Evolutionary conservation across 73 alveolate species (phyloP).

Genomic region (Tetrahymena malaccensis): DNA sequence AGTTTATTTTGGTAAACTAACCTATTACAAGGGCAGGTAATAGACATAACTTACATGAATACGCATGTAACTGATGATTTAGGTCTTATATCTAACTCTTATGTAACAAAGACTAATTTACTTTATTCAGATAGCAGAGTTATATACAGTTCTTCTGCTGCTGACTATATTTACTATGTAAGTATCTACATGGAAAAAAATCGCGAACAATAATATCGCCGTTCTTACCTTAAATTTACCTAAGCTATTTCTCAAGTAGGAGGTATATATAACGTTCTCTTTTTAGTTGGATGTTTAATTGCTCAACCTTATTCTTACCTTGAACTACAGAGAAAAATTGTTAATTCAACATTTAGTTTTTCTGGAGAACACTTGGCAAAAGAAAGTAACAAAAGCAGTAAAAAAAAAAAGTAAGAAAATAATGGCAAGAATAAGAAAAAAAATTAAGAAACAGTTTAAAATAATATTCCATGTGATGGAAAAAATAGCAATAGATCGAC

Average conservation of each 20-base stretch:
- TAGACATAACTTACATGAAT: background rate
- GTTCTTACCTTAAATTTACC: background rate
- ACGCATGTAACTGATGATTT: background rate
- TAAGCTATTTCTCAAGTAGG: background rate
- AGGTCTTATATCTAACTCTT: background rate
- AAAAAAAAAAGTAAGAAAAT: background rate
- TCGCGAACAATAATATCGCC: background rate
- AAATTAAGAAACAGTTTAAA: background rate
- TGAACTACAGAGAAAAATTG: background rate
- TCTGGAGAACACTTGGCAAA: background rate
- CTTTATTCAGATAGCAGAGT: background rate
- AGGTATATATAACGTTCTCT: background rate
- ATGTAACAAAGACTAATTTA: background rate
- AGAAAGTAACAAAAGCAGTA: background rate
- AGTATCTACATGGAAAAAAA: background rate
- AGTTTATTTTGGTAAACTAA: background rate
- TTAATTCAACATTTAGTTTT: background rate
- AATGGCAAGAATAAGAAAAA: background rate
- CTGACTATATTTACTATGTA: background rate
- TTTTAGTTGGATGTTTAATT: background rate
- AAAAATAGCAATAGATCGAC: background rate
- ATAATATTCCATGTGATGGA: background rate
- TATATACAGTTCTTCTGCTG: background rate
- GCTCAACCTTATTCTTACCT: background rate
- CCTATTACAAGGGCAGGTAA: background rate